Percentiles rank a stretch among this genome's conserved stretches.
These are phyloP conservation scores for Morella rubra DNA, from an alignment of 306 rosid species.

Conservation along the genomic window DNA sequence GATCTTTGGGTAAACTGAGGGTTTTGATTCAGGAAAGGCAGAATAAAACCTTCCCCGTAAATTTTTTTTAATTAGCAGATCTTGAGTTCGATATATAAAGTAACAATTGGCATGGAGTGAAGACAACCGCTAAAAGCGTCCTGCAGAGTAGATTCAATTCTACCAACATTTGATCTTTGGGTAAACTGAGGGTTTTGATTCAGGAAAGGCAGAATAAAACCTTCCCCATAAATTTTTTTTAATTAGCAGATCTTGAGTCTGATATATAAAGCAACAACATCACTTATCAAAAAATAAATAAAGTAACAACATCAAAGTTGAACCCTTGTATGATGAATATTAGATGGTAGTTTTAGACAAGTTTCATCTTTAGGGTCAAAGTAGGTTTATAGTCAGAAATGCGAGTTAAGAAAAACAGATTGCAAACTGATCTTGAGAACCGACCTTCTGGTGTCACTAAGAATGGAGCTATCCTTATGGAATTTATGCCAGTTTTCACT, in stretches of 20 bases:
- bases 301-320: slow-evolving; percentile 1
- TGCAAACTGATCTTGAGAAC: slow-evolving; percentile 22
- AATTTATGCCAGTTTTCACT: slow-evolving; percentile 71
- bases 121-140: neutral
- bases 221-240: neutral
- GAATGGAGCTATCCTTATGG: slow-evolving; percentile 54
- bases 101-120: neutral
- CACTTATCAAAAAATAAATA: neutral
- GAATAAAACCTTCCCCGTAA: neutral
- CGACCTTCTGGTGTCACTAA: slow-evolving; percentile 64
- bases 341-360: neutral
- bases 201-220: neutral
- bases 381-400: neutral
- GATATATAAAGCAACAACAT: neutral
- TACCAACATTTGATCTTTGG: neutral
- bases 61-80: slow-evolving; percentile 2
- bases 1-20: neutral
- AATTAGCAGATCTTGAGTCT: neutral
- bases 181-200: neutral
- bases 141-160: neutral
- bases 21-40: neutral
- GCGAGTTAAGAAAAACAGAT: neutral
- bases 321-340: neutral
- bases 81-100: neutral
- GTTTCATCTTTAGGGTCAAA: neutral